These are phyloP conservation scores for Podospora didyma DNA, from an alignment of 495 filamentous ascomycete species.

Conservation along the genomic window DNA sequence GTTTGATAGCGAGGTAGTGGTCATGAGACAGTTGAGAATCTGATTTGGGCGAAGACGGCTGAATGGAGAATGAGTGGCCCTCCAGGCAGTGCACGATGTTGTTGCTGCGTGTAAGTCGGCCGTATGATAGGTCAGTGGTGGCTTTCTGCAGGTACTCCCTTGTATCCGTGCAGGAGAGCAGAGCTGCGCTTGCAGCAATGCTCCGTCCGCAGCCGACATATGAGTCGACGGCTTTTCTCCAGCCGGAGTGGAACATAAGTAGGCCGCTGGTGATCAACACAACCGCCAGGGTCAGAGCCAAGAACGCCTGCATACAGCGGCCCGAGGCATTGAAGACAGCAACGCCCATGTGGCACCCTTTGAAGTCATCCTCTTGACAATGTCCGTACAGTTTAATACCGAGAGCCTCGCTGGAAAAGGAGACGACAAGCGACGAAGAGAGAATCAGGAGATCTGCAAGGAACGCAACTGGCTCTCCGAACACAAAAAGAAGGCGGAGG, in stretches of 20 bases:
- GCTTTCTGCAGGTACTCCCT: neutral
- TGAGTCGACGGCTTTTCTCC: neutral
- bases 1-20: neutral
- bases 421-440: neutral
- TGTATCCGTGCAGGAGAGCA: neutral
- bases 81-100: neutral
- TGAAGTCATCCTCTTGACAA: constrained; percentile 1
- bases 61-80: neutral
- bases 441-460: neutral
- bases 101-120: neutral
- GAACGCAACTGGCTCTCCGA: neutral
- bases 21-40: neutral
- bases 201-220: neutral
- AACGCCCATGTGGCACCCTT: neutral
- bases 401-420: constrained; percentile 1
- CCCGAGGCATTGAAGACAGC: neutral
- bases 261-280: neutral
- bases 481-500: neutral
- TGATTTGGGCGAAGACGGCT: neutral
- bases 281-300: neutral
- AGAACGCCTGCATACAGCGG: neutral
- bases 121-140: neutral
- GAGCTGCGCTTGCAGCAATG: neutral
- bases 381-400: neutral
- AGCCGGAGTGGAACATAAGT: neutral